Evolutionary conservation across 2,329 filamentous ascomycete genomes (phyloP).

Genomic region (Sporothrix globosa): DNA sequence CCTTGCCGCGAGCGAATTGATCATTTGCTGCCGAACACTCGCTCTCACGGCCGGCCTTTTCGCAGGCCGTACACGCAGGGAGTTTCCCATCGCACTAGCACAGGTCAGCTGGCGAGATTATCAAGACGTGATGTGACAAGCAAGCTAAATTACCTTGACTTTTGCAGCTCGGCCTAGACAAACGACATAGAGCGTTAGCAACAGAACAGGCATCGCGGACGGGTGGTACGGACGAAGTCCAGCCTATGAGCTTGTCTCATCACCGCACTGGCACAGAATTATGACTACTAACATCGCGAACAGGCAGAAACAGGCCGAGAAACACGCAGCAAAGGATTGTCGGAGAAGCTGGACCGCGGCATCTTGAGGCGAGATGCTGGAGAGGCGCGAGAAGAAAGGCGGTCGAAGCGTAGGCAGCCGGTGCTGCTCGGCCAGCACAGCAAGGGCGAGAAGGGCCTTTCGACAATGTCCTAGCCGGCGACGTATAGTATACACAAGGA

Average conservation of each 20-base stretch:
- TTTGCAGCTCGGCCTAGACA: slow-evolving; percentile 76
- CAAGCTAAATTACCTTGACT: slow-evolving; percentile 67
- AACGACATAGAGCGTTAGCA: slow-evolving; percentile 14
- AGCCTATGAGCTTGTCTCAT: too few species aligned
- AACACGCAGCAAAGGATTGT: slow-evolving; percentile 67
- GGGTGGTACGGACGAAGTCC: neutral
- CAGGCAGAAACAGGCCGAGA: slow-evolving; percentile 80
- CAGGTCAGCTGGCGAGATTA: neutral
- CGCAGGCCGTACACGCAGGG: slow-evolving; percentile 91
- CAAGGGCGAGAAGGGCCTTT: neutral
- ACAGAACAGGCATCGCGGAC: too few species aligned
- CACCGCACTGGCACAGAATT: neutral
- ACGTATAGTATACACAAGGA: too few species aligned
- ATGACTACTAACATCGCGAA: slow-evolving; percentile 64
- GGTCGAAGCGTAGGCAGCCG: neutral
- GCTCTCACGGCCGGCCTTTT: slow-evolving; percentile 81
- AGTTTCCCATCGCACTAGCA: slow-evolving; percentile 87
- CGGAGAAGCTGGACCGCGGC: slow-evolving; percentile 49
- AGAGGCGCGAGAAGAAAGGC: neutral
- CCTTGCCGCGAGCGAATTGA: slow-evolving; percentile 93
- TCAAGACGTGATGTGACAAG: neutral
- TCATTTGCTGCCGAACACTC: slow-evolving; percentile 95
- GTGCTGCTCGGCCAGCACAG: slow-evolving; percentile 24
- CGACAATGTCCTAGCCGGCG: neutral
- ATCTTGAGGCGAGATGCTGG: slow-evolving; percentile 38